Percentiles rank a stretch among this genome's conserved stretches.
phyloP scores from a whole-genome alignment of 148 eudicot species.

The Camellia japonica region DNA sequence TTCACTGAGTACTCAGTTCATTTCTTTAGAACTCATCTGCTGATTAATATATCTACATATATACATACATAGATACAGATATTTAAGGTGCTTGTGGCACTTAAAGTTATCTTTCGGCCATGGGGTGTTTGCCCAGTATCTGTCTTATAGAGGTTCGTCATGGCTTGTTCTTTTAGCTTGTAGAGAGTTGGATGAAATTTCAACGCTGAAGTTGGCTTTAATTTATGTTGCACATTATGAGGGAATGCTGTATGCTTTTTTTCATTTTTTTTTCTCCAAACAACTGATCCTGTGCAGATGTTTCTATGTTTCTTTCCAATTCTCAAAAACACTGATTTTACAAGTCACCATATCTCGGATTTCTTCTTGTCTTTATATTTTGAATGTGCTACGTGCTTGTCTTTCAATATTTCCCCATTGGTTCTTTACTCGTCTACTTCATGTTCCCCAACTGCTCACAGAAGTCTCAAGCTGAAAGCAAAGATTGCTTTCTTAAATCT shows the following conservation, averaged over 20 bases:
- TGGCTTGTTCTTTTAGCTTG: conserved; percentile 16
- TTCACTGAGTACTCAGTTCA: conserved; percentile 32
- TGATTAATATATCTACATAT: conserved; percentile 16
- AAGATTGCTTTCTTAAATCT: too few species aligned
- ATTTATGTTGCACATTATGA: conserved; percentile 14
- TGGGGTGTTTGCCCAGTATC: conserved; percentile 24
- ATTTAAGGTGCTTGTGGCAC: conserved; percentile 30
- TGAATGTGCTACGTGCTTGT: not conserved
- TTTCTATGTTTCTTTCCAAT: conserved; percentile 15
- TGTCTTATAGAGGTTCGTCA: conserved; percentile 7
- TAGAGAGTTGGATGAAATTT: conserved; percentile 28
- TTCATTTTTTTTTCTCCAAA: conserved; percentile 12
- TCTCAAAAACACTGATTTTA: conserved; percentile 5
- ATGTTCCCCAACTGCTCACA: too few species aligned
- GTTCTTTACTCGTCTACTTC: too few species aligned
- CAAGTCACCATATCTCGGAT: not conserved
- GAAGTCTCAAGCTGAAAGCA: too few species aligned
- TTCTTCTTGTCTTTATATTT: not conserved
- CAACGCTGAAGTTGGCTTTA: conserved; percentile 14
- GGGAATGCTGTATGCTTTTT: conserved; percentile 12
- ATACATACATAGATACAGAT: conserved; percentile 20
- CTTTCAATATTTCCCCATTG: not conserved
- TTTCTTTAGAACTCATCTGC: conserved; percentile 16
- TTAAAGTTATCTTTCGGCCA: not conserved
- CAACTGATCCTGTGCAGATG: conserved; percentile 14